phyloP scores from a whole-genome alignment of 257 asterid species.

The Solanum pinnatisectum region DNA sequence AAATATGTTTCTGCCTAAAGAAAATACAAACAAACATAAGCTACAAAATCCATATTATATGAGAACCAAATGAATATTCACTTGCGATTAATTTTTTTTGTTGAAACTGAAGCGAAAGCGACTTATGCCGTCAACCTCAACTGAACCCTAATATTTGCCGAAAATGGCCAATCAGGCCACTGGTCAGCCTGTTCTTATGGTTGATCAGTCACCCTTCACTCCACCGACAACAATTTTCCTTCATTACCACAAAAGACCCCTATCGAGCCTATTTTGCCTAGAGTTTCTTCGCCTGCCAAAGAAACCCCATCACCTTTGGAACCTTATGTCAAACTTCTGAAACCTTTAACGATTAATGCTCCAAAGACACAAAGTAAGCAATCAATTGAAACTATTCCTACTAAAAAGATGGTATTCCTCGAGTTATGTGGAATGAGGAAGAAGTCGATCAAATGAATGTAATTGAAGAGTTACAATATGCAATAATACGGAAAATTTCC shows the following conservation, averaged over 20 bases:
- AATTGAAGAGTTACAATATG: too few relatives aligned
- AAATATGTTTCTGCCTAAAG: too few relatives aligned
- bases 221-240: background rate
- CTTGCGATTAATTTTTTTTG: too few relatives aligned
- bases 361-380: background rate
- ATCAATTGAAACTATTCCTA: background rate
- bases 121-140: too few relatives aligned
- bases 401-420: background rate
- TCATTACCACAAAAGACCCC: background rate
- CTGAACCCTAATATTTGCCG: background rate
- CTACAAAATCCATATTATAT: too few relatives aligned
- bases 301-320: background rate
- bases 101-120: too few relatives aligned
- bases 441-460: too few relatives aligned
- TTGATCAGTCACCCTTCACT: background rate
- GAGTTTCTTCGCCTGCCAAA: background rate
- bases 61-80: too few relatives aligned
- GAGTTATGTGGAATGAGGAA: background rate
- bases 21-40: too few relatives aligned
- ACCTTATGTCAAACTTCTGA: background rate
- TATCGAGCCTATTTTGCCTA: background rate
- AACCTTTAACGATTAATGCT: background rate
- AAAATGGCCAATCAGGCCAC: background rate
- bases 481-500: too few relatives aligned
- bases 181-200: background rate